phyloP scores from a whole-genome alignment of 2,329 filamentous ascomycete genomes.

The Calonectria pseudoreteaudii region DNA sequence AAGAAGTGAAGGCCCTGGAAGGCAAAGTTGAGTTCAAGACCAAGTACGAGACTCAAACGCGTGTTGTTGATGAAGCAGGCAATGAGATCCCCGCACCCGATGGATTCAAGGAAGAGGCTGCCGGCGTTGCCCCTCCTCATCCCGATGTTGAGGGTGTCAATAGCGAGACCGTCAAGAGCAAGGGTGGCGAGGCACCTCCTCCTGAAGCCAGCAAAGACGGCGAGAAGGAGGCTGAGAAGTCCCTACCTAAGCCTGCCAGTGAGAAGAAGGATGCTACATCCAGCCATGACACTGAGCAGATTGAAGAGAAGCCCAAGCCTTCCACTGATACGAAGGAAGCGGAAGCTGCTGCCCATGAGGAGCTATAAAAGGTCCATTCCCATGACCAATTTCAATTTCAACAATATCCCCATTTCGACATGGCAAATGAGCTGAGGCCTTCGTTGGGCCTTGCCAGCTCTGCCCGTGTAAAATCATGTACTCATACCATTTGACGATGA shows the following conservation, averaged over 20 bases:
- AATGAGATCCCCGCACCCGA: conserved; percentile 74
- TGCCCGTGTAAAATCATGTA: conserved; percentile 43
- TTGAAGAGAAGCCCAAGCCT: conserved; percentile 68
- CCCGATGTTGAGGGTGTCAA: conserved; percentile 72
- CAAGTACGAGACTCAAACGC: conserved; percentile 93
- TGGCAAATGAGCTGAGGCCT: not conserved
- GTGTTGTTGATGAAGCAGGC: conserved; percentile 82
- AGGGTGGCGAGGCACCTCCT: conserved; percentile 51
- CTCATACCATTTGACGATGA: conserved; percentile 42
- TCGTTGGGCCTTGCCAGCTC: not conserved
- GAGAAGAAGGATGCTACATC: conserved; percentile 70
- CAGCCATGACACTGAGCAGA: conserved; percentile 43
- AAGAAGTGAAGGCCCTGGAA: conserved; percentile 85
- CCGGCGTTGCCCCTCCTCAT: conserved; percentile 67
- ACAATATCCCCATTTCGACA: not conserved
- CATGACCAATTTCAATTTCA: not conserved
- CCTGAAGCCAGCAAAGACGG: conserved; percentile 67
- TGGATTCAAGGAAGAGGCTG: conserved; percentile 51
- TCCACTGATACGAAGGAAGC: conserved; percentile 68
- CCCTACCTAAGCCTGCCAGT: conserved; percentile 71
- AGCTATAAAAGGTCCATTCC: conserved; percentile 14
- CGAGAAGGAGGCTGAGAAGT: conserved; percentile 67
- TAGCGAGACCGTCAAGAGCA: conserved; percentile 64
- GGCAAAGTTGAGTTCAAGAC: conserved; percentile 97
- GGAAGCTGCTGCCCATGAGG: conserved; percentile 55